Evolutionary conservation across 2,329 filamentous ascomycete species (phyloP).

Genomic region (Graphiopsis chlorocephala): DNA sequence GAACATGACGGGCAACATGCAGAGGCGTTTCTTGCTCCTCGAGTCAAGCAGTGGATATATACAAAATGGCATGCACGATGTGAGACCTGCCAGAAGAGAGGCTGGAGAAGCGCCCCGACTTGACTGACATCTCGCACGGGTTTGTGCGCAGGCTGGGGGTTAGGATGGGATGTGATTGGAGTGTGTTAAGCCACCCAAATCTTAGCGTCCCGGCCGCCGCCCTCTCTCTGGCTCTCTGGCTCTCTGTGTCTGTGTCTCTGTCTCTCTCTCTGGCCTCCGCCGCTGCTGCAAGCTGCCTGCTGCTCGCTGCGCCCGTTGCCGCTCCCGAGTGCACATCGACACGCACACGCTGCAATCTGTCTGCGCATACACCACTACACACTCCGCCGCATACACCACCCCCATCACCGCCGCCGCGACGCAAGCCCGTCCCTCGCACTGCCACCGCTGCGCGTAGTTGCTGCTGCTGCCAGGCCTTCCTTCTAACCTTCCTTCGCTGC

Average conservation of each 20-base stretch:
- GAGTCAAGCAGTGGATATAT: neutral
- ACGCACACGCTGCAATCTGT: neutral
- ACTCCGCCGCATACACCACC: neutral
- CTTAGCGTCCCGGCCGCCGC: slow-evolving; percentile 3
- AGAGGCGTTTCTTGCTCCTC: neutral
- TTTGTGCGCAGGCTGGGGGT: neutral
- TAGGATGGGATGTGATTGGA: slow-evolving; percentile 3
- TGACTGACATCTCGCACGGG: neutral
- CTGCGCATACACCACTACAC: neutral
- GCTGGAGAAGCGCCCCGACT: neutral
- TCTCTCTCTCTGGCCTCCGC: neutral
- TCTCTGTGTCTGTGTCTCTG: neutral
- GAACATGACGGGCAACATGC: neutral
- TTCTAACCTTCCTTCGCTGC: neutral
- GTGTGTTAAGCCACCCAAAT: slow-evolving; percentile 7
- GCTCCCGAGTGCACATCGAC: neutral
- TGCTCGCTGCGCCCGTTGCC: neutral
- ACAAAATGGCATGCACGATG: neutral
- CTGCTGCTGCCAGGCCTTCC: neutral
- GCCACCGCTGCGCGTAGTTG: slow-evolving; percentile 4
- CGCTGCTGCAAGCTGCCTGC: neutral
- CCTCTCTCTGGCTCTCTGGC: neutral
- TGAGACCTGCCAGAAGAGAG: slow-evolving; percentile 7
- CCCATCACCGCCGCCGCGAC: neutral
- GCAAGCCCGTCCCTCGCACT: neutral